Base-by-base conservation (phyloP, 192 early-diverging fungal species). In the Podila epicladia region DNA sequence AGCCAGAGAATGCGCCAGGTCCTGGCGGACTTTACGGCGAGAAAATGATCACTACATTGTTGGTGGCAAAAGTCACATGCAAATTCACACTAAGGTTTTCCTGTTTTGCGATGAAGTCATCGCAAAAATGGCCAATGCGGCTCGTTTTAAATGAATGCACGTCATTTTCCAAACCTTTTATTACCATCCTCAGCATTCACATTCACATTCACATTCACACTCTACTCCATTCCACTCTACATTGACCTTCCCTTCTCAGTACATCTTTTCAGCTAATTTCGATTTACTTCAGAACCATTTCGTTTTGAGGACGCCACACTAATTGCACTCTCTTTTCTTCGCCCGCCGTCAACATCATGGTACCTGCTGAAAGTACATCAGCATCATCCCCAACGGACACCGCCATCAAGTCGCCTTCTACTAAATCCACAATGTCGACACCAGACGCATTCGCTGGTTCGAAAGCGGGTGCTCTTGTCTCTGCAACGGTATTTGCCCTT, bases 401-500 rank as follows among this genome's bases (percentile, higher is more conserved):
- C 8, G 60, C 74, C 9, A 41, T 51, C 12, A 60, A 19, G 1
- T 64, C 67, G 3, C 19, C 35, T 24, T 68, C 74, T 4, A 53
- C 26, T 32, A 63, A 9, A 12, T 41, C 73, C 20, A 24, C 53
- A 49, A 12, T 66, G 41, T 17, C 68, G 8, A 26, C 19, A 8
- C 58, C 65, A 0, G 64, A 77, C 41, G 31, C 51, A 24, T 32
- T 71, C 5, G 57, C 68, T 8, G 15, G 49, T 7, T 49, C 35
- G 26, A 77, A 77, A 17, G 64, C 28, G 28, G 74, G 58, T 9
- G 63, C 63, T 2, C 59, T 48, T 15, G 57, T 77, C 29, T 77
- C 68, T 37, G 45, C 63, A 31, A 58, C 49, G 41, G 74, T 77
- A 71, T 38, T 67, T 33, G 13, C 28, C 19, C 49, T 20, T 55